Base-by-base conservation (phyloP, 2,329 filamentous ascomycete species). In the Byssoonygena ceratinophila region DNA sequence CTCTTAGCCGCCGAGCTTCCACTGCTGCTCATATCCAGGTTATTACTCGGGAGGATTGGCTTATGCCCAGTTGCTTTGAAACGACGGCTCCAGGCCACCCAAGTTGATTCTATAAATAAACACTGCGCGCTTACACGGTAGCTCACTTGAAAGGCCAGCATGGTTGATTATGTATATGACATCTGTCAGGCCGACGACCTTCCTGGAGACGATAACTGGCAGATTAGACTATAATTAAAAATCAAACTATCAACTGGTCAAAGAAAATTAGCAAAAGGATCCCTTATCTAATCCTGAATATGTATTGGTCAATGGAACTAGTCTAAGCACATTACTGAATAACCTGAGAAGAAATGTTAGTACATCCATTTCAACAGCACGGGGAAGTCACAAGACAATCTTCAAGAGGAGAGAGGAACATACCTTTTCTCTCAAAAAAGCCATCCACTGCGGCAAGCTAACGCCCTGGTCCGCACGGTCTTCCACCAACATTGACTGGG, bases 401-500 rank as follows among this genome's bases (percentile, higher is more conserved):
- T 27, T 6, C 20, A 27, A 29, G 12, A n/a, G 16, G 16, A 4
- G 18, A 44, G 14, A 25, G 41, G 29, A 39, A 64, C 76, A 72
- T 69, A 96, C 92, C 87, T 97, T 98, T 76, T 97, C 92, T 70
- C 91, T 80, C 70, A 98, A 71, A 63, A 81, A 83, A 53, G 88
- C 89, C 76, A 97, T 84, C 84, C 89, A 98, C 72, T 97, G 91
- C 62, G 84, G 84, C 64, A 92, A 83, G 66, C 90, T 94, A 71
- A 94, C 83, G 46, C 89, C 85, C 72, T 96, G 89, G 67, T 98
- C 92, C 52, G 91, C 88, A 59, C 91, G 78, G 71, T 98, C 92
- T 71, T 98, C 92, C 44, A 98, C 85, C 62, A 98, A 74, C 69
- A 97, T 76, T 40, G 92, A 96, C 76, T 96, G 91, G 41, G 92